Conservation (phyloP, 305 asterid species). For the Fraxinus xanthoxyloides region DNA sequence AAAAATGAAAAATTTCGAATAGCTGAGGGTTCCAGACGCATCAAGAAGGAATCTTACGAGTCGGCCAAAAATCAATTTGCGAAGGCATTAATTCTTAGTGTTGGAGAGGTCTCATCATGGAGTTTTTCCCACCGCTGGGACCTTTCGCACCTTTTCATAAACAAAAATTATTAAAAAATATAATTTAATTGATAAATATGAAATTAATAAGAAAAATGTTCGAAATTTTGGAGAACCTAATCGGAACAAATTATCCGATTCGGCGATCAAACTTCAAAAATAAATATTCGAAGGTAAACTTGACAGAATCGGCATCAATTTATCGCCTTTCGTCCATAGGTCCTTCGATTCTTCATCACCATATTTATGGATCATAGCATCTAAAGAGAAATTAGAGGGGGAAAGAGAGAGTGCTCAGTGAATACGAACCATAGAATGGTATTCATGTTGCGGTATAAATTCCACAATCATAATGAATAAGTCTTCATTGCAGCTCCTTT, state of each 20-base stretch:
- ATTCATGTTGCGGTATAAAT: conserved; percentile 32
- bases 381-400: background rate
- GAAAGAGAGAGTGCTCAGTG: conserved; percentile 35
- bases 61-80: conserved; percentile 30
- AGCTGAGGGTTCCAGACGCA: conserved; percentile 46
- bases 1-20: background rate
- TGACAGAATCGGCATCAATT: conserved; percentile 39
- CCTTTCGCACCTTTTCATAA: conserved; percentile 35
- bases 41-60: conserved; percentile 28
- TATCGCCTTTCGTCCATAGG: conserved; percentile 47
- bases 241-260: conserved; percentile 25
- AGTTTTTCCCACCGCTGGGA: conserved; percentile 50
- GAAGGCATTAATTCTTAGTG: conserved; percentile 29
- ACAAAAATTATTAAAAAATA: background rate
- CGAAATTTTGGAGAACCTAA: conserved; percentile 37
- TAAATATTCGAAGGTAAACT: conserved; percentile 51
- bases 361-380: background rate
- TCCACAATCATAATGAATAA: conserved; percentile 26
- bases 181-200: background rate
- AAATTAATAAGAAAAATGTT: conserved; percentile 2
- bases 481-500: conserved; percentile 38
- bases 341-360: conserved; percentile 27
- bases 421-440: conserved; percentile 44
- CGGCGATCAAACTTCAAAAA: conserved; percentile 39
- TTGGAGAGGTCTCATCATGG: conserved; percentile 45